Base-by-base conservation (phyloP, 495 filamentous ascomycete species). In the Elaphomyces granulatus region DNA sequence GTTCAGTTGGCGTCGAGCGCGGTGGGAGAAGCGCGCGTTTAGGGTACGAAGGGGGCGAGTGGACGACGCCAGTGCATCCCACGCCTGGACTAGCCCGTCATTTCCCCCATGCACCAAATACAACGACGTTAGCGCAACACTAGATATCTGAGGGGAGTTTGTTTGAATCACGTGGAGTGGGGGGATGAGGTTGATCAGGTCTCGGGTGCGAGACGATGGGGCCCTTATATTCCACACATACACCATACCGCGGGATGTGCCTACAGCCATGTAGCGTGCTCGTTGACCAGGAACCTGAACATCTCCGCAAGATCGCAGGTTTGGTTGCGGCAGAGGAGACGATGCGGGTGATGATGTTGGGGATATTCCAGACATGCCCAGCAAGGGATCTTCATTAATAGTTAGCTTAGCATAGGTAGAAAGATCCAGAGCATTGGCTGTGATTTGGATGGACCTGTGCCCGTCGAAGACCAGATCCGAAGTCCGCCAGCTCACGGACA, bases 81-180 rank as follows among this genome's bases (percentile, higher is more conserved):
- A 98, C 4, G 85, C 83, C 52, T 96, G 90, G 6, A 96, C 87
- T 6, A 96, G 73, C 8, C 90, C 88, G 55, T 98, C 90, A 46
- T 83, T 93, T 32, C 90, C 90, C 19, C 90, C 90, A 55, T 94
- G 85, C 1, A 95, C 80, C 18, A 98, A 58, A 50, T 88, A 86
- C 6, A 96, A 67, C 8, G 87, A 85, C 1, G 87, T 83, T 15
- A 94, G 54, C 4, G 80, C 90, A n/a, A 98, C 58, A 46, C 75
- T 84, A 8, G 88, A 80, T 8, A 98, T 76, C 47, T 83, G 71
- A 0, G 90, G 87, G 0, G 90, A 95, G 17, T 94, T 85, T 0
- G 90, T 96, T 44, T 88, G 75, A 39, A 98, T 93, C 33, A 82
- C 68, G 14, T 83, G 73, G 15, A 94, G 53, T 2, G 90, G 83